Evolutionary conservation across 805 yeast genomes (phyloP), one percentile per base, ranked within the genome.

Genomic region (Kodamaea hsintzibuensis): DNA sequence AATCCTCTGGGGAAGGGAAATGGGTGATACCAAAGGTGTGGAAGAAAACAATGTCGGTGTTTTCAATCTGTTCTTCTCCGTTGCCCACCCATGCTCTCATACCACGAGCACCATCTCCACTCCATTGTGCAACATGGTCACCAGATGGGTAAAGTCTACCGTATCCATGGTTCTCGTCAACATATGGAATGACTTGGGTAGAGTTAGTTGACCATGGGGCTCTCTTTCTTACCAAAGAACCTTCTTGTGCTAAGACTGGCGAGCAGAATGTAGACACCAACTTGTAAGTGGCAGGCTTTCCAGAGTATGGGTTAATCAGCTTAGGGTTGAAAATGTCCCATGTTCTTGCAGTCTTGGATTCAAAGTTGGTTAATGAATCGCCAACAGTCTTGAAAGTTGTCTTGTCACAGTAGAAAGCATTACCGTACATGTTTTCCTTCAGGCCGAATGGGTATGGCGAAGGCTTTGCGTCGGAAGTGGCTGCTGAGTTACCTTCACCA

Each of bases 1-100:
- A 88, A 71, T 88, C 96, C 75, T 88, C 95, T 55, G 95, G 93
- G 12, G 92, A 86, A 55, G 96, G 96, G 82, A 88, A 85, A 69
- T 88, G 96, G 35, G 93, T 84, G 60, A 88, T 82, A 64, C 95
- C 95, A 64, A 89, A 88, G 27, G 93, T 88, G 71, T 88, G 92
- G 84, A 84, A 89, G 63, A 85, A 73, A 51, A 88, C 80, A 56
- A 88, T 80, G 67, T 89, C 95, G 40, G 89, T 84, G 74, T 85
- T 79, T 60, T 82, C 87, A 63, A 85, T 74, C 17, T 68, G 67
- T 53, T 78, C 89, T 6, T 70, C 49, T 55, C 87, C 88, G 61
- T 85, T 84, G 52, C 84, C 88, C 56, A 82, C 72, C 90, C 90
- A 85, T 59, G 80, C 78, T 71, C 84, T 80, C 83, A 83, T 83